These are phyloP conservation scores for Calocybe cyanea DNA, from an alignment of 768 basidiomycete genomes.

Conservation along the genomic window DNA sequence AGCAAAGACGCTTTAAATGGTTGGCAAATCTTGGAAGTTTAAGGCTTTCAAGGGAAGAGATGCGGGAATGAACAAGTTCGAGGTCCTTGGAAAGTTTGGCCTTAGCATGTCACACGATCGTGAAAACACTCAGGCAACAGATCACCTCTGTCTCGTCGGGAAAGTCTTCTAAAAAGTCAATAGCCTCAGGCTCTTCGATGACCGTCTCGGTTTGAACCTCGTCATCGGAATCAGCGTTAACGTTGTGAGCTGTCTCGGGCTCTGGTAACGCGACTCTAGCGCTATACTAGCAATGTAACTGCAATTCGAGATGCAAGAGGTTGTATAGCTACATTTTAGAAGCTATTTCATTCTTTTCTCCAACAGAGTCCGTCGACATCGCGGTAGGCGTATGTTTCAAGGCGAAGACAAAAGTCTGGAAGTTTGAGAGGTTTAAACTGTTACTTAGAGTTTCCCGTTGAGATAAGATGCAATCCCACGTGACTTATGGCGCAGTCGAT, in stretches of 20 bases:
- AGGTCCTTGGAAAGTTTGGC: constrained; percentile 65
- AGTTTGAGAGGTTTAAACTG: neutral
- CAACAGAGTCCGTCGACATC: constrained; percentile 1
- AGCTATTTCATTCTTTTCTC: neutral
- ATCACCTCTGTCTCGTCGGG: constrained; percentile 84
- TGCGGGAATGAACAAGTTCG: constrained; percentile 77
- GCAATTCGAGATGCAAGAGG: neutral
- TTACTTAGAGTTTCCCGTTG: too few relatives aligned
- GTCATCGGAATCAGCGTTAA: constrained; percentile 41
- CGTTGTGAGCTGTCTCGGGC: constrained; percentile 23
- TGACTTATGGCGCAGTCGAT: too few relatives aligned
- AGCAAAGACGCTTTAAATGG: constrained; percentile 69
- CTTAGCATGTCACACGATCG: constrained; percentile 3
- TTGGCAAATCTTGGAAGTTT: constrained; percentile 68
- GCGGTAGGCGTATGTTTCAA: too few relatives aligned
- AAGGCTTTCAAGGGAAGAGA: constrained; percentile 65
- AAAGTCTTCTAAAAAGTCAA: constrained; percentile 70
- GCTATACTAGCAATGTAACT: constrained; percentile 8
- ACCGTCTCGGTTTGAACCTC: constrained; percentile 37
- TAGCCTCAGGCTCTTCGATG: constrained; percentile 46
- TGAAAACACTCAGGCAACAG: constrained; percentile 5
- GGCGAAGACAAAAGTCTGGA: neutral
- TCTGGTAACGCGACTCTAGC: constrained; percentile 50
- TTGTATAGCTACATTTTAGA: constrained; percentile 9
- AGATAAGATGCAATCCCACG: too few relatives aligned